Conservation (phyloP, 1,139 yeast species). For the Scheffersomyces insectosa region DNA sequence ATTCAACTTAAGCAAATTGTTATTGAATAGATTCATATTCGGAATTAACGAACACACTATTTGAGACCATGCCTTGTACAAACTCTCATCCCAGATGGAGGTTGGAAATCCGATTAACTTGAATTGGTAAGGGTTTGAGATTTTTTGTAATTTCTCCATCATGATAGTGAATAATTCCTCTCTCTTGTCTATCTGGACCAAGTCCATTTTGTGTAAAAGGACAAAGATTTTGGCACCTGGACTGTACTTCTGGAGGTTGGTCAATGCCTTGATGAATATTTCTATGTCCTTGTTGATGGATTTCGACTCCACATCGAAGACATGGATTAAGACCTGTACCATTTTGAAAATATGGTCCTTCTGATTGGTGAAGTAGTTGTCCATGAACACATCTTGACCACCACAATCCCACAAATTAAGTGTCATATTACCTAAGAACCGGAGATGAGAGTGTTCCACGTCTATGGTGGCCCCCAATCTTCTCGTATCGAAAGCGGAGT, state of each 20-base stretch:
- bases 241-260: constrained; percentile 78
- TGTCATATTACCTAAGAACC: constrained; percentile 94
- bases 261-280: constrained; percentile 81
- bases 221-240: constrained; percentile 94
- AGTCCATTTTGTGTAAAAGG: constrained; percentile 91
- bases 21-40: constrained; percentile 79
- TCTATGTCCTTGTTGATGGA: constrained; percentile 92
- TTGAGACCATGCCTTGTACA: constrained; percentile 96
- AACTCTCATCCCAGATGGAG: constrained; percentile 95
- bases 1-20: constrained; percentile 73
- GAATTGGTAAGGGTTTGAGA: constrained; percentile 78
- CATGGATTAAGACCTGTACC: constrained; percentile 97
- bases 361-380: constrained; percentile 84
- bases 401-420: constrained; percentile 98
- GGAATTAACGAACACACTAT: constrained; percentile 95
- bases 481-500: constrained; percentile 94
- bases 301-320: constrained; percentile 92
- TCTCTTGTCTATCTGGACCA: constrained; percentile 84
- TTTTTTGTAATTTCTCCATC: constrained; percentile 78
- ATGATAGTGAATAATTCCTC: constrained; percentile 80
- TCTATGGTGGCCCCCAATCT: constrained; percentile 96
- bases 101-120: constrained; percentile 89
- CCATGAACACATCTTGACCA: constrained; percentile 96
- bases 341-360: constrained; percentile 90
- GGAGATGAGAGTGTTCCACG: constrained; percentile 91